Evolutionary conservation across 148 eudicot genomes (phyloP).

Genomic region (Agrostemma githago): DNA sequence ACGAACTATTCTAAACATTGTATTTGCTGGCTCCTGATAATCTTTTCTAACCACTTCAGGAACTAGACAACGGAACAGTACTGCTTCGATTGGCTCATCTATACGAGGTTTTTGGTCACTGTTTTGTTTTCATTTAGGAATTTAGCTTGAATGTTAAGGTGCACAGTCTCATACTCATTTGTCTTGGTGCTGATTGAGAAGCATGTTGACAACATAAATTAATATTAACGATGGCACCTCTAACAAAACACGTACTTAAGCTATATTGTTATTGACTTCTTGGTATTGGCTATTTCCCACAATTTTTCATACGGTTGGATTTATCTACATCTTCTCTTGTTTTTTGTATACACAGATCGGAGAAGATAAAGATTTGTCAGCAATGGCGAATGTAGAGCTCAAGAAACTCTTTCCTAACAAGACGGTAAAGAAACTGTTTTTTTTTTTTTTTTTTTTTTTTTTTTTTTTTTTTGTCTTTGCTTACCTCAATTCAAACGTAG

Average conservation of each 20-base stretch:
- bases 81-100: conserved; percentile 91
- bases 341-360: conserved; percentile 43
- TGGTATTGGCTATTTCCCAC: background rate
- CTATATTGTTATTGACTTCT: background rate
- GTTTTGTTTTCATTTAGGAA: conserved; percentile 1
- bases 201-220: background rate
- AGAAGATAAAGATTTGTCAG: conserved; percentile 73
- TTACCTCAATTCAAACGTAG: background rate
- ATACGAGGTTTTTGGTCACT: conserved; percentile 55
- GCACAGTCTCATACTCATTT: background rate
- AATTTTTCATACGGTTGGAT: background rate
- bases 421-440: conserved; percentile 45
- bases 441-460: background rate
- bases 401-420: conserved; percentile 69
- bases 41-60: conserved; percentile 43
- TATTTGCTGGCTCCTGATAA: background rate
- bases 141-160: background rate
- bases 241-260: background rate
- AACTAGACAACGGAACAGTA: conserved; percentile 64
- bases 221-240: background rate
- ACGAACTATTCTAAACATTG: background rate
- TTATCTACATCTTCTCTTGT: background rate
- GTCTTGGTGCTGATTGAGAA: background rate
- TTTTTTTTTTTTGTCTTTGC: background rate
- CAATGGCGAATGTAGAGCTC: conserved; percentile 64